Evolutionary conservation across 345 rosid genomes (phyloP).

Genomic region (Salix arbutifolia): DNA sequence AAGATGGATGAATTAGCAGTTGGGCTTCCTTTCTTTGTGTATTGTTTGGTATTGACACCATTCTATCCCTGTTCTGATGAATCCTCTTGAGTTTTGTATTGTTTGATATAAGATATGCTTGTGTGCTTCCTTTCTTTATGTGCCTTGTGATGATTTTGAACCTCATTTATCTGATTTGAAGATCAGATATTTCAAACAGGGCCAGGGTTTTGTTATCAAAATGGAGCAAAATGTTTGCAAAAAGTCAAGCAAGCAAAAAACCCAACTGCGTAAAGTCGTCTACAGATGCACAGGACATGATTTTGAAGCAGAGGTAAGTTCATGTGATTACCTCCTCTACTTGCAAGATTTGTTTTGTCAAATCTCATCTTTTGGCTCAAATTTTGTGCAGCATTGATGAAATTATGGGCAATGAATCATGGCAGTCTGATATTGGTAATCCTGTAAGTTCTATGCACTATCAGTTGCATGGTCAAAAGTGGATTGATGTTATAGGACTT

Average conservation of each 20-base stretch:
- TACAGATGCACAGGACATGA: slow-evolving; percentile 58
- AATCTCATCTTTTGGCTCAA: slow-evolving; percentile 9
- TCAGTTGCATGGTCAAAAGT: slow-evolving; percentile 7
- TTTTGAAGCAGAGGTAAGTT: slow-evolving; percentile 77
- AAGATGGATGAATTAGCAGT: not conserved
- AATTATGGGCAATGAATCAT: slow-evolving; percentile 65
- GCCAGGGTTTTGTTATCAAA: slow-evolving; percentile 79
- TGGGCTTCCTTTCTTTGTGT: no score
- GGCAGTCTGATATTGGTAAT: slow-evolving; percentile 42
- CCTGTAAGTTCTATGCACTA: slow-evolving; percentile 46
- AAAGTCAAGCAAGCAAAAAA: slow-evolving; percentile 66
- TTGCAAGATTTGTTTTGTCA: slow-evolving; percentile 8
- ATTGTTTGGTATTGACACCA: no score
- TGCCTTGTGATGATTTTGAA: slow-evolving; percentile 29
- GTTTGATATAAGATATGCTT: not conserved
- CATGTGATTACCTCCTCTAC: slow-evolving; percentile 13
- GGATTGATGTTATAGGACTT: not conserved
- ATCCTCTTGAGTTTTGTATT: not conserved
- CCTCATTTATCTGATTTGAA: slow-evolving; percentile 93
- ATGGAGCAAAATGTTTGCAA: slow-evolving; percentile 87
- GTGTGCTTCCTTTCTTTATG: slow-evolving; percentile 11
- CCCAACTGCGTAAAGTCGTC: slow-evolving; percentile 55
- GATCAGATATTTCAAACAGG: slow-evolving; percentile 99
- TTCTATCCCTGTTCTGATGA: not conserved
- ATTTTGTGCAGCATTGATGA: slow-evolving; percentile 65